These are phyloP conservation scores for Vitis hybrid DNA, from an alignment of 177 flowering plant genomes.

Conservation along the genomic window DNA sequence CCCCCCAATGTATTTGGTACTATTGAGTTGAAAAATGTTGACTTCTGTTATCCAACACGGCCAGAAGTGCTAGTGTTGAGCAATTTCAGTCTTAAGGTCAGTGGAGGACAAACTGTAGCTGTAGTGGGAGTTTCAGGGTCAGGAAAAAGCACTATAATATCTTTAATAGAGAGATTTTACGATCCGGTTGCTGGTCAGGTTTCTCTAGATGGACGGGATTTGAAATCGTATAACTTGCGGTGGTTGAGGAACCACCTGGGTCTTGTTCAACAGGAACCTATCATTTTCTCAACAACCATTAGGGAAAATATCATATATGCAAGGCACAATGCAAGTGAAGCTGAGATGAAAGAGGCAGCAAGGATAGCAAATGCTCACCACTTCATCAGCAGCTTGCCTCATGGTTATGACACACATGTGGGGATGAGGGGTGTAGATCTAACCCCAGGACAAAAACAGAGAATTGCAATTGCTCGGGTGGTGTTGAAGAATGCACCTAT, in stretches of 20 bases:
- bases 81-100: conserved; percentile 88
- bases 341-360: conserved; percentile 97
- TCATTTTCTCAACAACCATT: conserved; percentile 89
- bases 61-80: conserved; percentile 84
- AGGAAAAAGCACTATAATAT: conserved; percentile 95
- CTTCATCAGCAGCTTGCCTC: conserved; percentile 95
- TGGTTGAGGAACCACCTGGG: conserved; percentile 96
- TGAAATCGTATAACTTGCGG: conserved; percentile 71
- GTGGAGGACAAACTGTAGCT: conserved; percentile 95
- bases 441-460: conserved; percentile 96
- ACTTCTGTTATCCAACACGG: conserved; percentile 89
- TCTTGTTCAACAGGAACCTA: conserved; percentile 94
- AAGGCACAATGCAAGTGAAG: conserved; percentile 95
- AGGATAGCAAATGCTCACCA: conserved; percentile 98
- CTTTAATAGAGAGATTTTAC: conserved; percentile 86
- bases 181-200: conserved; percentile 94
- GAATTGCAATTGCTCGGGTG: conserved; percentile 93
- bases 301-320: conserved; percentile 95
- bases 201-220: conserved; percentile 81
- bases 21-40: conserved; percentile 83
- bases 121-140: conserved; percentile 97
- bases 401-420: conserved; percentile 97
- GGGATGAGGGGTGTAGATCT: conserved; percentile 97
- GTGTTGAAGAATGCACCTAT: conserved; percentile 95
- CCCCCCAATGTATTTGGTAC: conserved; percentile 94